These are phyloP conservation scores for Cercospora brassicicola DNA, from an alignment of 2,329 filamentous ascomycete species.

Conservation along the genomic window DNA sequence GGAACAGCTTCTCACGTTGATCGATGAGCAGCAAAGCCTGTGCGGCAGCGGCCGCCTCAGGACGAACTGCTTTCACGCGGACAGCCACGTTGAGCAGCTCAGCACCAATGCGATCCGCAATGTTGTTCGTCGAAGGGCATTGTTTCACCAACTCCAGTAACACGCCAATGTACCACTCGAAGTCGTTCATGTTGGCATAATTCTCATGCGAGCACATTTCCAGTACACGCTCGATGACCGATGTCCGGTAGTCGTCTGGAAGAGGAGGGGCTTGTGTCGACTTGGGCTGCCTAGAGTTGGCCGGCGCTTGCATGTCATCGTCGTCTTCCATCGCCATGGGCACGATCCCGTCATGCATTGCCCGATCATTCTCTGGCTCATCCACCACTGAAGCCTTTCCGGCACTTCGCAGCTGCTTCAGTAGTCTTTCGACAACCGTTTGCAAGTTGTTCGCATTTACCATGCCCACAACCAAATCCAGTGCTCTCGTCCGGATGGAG, in stretches of 20 bases:
- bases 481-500: constrained; percentile 86
- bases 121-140: constrained; percentile 63
- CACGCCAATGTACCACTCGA: constrained; percentile 96
- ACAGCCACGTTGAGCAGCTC: constrained; percentile 90
- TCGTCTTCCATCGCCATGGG: constrained; percentile 59
- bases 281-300: constrained; percentile 54
- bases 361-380: constrained; percentile 51
- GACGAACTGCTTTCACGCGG: constrained; percentile 79
- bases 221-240: constrained; percentile 79
- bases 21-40: constrained; percentile 70
- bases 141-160: constrained; percentile 76
- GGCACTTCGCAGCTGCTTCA: constrained; percentile 75
- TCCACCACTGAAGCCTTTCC: constrained; percentile 55
- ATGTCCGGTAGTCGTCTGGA: constrained; percentile 80
- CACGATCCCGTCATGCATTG: constrained; percentile 44
- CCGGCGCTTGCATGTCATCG: constrained; percentile 56
- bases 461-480: constrained; percentile 92
- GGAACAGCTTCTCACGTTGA: constrained; percentile 58
- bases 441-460: constrained; percentile 83
- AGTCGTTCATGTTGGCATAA: constrained; percentile 81
- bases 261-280: constrained; percentile 59
- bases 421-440: constrained; percentile 78
- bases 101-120: constrained; percentile 72
- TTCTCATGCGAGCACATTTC: constrained; percentile 88
- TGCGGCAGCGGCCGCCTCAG: constrained; percentile 77